Conservation (phyloP, 805 yeast genomes). For the Zygoascus ofunaensis region DNA sequence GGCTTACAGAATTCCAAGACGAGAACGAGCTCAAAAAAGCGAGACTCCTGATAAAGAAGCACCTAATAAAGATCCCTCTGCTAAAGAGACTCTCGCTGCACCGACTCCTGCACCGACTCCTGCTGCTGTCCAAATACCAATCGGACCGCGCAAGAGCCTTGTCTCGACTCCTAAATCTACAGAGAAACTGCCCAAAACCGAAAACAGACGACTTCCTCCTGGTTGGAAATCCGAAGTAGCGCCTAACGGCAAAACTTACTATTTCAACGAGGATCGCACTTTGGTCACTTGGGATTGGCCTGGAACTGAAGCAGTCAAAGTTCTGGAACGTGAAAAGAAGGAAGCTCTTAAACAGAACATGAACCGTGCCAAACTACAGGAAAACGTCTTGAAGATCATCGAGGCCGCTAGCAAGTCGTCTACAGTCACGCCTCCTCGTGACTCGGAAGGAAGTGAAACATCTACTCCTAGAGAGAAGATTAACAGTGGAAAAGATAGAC, state of each 20-base stretch:
- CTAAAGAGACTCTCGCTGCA: background rate
- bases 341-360: conserved; percentile 2
- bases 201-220: conserved; percentile 35
- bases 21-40: conserved; percentile 19
- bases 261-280: conserved; percentile 42
- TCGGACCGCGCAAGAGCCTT: background rate
- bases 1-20: conserved; percentile 80
- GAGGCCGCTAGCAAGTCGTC: conserved; percentile 29
- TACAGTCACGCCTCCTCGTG: conserved; percentile 10
- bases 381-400: conserved; percentile 31
- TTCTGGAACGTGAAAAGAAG: conserved; percentile 1
- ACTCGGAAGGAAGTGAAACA: conserved; percentile 27
- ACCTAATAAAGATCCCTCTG: background rate
- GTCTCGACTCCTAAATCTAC: conserved; percentile 22
- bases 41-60: conserved; percentile 6
- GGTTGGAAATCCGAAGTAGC: conserved; percentile 61
- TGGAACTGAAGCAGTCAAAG: conserved; percentile 13
- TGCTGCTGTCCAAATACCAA: background rate
- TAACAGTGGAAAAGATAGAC: too few species aligned
- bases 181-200: conserved; percentile 24
- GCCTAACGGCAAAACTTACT: conserved; percentile 39
- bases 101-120: background rate
- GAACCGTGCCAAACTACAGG: conserved; percentile 14
- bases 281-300: conserved; percentile 58
- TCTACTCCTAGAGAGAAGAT: too few species aligned